Evolutionary conservation across 768 basidiomycete species (phyloP).

Genomic region (Cubamyces lactineus): DNA sequence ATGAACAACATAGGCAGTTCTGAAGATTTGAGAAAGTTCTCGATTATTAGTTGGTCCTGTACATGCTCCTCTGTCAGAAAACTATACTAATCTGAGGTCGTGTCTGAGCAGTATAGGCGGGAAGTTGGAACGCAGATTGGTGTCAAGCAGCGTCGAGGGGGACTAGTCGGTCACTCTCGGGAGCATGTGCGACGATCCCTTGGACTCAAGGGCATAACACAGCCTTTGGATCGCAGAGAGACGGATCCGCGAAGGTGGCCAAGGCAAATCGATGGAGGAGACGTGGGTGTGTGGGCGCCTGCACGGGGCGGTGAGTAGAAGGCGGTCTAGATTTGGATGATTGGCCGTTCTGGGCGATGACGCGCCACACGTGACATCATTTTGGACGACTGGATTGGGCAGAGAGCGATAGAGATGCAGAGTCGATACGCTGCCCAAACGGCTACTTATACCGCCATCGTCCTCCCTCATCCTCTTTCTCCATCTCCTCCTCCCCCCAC

Average conservation of each 20-base stretch:
- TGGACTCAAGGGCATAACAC: not conserved
- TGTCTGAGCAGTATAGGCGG: too few relatives aligned
- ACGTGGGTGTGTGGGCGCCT: slow-evolving; percentile 6
- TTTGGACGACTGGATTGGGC: slow-evolving; percentile 17
- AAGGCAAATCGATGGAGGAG: slow-evolving; percentile 8
- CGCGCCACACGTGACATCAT: slow-evolving; percentile 24
- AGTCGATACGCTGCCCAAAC: slow-evolving; percentile 4
- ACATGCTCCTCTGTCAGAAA: too few relatives aligned
- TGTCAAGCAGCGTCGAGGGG: too few relatives aligned
- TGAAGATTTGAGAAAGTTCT: too few relatives aligned
- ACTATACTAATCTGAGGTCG: too few relatives aligned
- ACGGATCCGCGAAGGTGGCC: not conserved
- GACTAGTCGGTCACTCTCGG: too few relatives aligned
- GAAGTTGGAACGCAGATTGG: too few relatives aligned
- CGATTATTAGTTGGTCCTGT: too few relatives aligned
- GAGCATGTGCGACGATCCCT: too few relatives aligned
- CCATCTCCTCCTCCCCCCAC: slow-evolving; percentile 4
- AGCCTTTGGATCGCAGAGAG: not conserved
- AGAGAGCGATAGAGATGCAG: slow-evolving; percentile 19
- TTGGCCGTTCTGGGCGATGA: slow-evolving; percentile 8
- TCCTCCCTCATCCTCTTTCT: not conserved
- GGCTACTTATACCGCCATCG: slow-evolving; percentile 9
- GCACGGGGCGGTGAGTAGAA: slow-evolving; percentile 20
- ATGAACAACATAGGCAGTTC: too few relatives aligned
- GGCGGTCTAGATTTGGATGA: slow-evolving; percentile 19